A percentile compares a stretch with the other conserved stretches of the same genome.
phyloP scores from a whole-genome alignment of 768 basidiomycete genomes.

The Clavulina sp. region DNA sequence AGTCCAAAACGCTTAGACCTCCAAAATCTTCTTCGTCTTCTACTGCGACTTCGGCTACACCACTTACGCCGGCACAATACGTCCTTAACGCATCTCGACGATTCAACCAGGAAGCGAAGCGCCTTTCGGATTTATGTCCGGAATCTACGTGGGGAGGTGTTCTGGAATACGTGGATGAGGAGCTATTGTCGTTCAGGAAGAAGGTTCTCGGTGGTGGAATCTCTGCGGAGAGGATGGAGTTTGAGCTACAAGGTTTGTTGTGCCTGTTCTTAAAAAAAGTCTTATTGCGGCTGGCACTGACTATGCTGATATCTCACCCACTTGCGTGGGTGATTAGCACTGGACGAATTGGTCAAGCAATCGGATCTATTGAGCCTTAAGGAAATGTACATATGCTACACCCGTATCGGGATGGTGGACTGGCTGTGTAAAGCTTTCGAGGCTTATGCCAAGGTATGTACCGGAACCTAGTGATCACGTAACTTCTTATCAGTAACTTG shows the following conservation, averaged over 20 bases:
- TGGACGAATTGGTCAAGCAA: too few relatives aligned
- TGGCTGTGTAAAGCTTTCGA: conserved; percentile 45
- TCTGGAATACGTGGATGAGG: conserved; percentile 30
- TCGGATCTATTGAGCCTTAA: conserved; percentile 28
- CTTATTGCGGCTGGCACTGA: too few relatives aligned
- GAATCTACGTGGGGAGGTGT: conserved; percentile 30
- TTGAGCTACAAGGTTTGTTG: too few relatives aligned
- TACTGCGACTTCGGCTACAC: too few relatives aligned
- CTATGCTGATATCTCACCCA: too few relatives aligned
- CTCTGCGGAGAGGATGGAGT: too few relatives aligned
- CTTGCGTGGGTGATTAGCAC: too few relatives aligned
- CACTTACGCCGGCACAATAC: conserved; percentile 27
- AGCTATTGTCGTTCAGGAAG: too few relatives aligned
- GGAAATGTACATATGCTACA: conserved; percentile 44
- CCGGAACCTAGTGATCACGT: background rate
- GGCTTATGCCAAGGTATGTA: conserved; percentile 36
- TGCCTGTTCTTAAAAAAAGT: too few relatives aligned
- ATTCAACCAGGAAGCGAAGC: conserved; percentile 38
- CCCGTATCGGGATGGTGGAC: conserved; percentile 35
- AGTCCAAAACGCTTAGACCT: too few relatives aligned
- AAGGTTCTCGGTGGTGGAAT: too few relatives aligned
- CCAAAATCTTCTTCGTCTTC: too few relatives aligned
- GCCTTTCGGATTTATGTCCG: conserved; percentile 13
- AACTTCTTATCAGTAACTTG: background rate
- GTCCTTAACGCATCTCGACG: conserved; percentile 30